Evolutionary conservation across 1,139 yeast species (phyloP), one percentile per base, ranked within the genome.

Genomic region (Hyphopichia fennica): DNA sequence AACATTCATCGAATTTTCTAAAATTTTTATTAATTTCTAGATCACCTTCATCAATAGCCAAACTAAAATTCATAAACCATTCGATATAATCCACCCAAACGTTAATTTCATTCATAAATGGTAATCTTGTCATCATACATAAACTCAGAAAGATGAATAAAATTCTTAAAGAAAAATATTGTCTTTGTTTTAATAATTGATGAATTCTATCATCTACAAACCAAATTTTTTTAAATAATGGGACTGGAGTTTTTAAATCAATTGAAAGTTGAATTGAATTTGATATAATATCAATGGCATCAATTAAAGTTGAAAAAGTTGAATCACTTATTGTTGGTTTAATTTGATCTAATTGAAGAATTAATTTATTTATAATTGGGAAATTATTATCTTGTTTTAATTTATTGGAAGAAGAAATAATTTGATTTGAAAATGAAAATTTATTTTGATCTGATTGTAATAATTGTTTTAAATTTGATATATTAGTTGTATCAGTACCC

Each of bases 221-320:
- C 27, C 64, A 51, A 11, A 67, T 43, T 61, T 65, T 64, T 38
- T 63, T 50, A 41, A 53, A 61, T 4, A 68, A 38, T 3, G 71
- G 68, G 2, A 62, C 44, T 3, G 67, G 67, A 39, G 53, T 56
- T 39, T 57, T 53, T n/a, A 40, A 46, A 4, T 41, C 34, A 3
- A 53, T 45, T 5, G 57, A 44, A 19, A 53, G 40, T 33, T 48
- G 39, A 17, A 57, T 43, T 32, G 56, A 44, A n/a, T 44, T 39
- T 16, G 54, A 53, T 29, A 58, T 45, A 9, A 47, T 16, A 8
- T 41, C 36, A 11, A 62, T 41, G 16, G 41, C 36, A 11, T 33
- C 37, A 9, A 19, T 38, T 13, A 38, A 34, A 6, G 37, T 27
- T n/a, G 25, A 4, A 20, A 14, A 34, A 13, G 16, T 28, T 14